Percentiles rank a stretch among this genome's conserved stretches.
These are phyloP conservation scores for Nakazawaea sp. DNA, from an alignment of 805 yeast genomes.

Conservation along the genomic window DNA sequence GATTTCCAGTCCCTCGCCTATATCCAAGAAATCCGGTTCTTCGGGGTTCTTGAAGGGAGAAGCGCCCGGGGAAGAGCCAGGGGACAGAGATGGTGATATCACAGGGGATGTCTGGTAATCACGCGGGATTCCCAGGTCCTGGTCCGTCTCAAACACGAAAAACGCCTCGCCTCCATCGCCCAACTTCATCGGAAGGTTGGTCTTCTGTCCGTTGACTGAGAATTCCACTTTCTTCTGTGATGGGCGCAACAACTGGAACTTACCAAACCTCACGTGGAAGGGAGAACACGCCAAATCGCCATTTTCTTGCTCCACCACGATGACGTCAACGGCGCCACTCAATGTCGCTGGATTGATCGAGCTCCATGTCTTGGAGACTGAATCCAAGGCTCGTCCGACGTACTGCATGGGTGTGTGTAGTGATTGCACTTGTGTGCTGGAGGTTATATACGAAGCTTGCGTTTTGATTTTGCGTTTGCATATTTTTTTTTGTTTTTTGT, in stretches of 20 bases:
- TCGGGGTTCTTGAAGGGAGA: slow-evolving; percentile 5
- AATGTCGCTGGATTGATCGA: slow-evolving; percentile 94
- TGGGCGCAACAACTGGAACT: slow-evolving; percentile 86
- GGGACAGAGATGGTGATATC: slow-evolving; percentile 63
- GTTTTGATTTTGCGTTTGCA: no score
- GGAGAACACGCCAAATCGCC: slow-evolving; percentile 86
- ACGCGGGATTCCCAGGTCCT: slow-evolving; percentile 57
- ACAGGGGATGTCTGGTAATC: slow-evolving; percentile 86
- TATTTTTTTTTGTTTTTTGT: neutral
- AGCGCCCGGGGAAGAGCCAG: slow-evolving; percentile 22
- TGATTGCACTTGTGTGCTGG: neutral
- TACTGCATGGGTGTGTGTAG: slow-evolving; percentile 61
- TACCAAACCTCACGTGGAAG: slow-evolving; percentile 94
- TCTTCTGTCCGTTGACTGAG: slow-evolving; percentile 72
- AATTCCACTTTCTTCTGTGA: slow-evolving; percentile 92
- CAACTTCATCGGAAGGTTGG: slow-evolving; percentile 88
- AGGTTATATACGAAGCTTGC: neutral
- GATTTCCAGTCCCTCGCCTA: slow-evolving; percentile 25
- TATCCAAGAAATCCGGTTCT: slow-evolving; percentile 47
- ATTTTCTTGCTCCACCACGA: slow-evolving; percentile 85
- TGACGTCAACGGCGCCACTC: slow-evolving; percentile 95
- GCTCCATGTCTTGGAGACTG: slow-evolving; percentile 95
- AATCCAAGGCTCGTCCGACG: slow-evolving; percentile 92
- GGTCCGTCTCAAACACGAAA: slow-evolving; percentile 83
- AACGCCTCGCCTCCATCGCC: slow-evolving; percentile 98